Evolutionary conservation across 805 yeast species (phyloP).

Genomic region (Monosporozyma aerobia): DNA sequence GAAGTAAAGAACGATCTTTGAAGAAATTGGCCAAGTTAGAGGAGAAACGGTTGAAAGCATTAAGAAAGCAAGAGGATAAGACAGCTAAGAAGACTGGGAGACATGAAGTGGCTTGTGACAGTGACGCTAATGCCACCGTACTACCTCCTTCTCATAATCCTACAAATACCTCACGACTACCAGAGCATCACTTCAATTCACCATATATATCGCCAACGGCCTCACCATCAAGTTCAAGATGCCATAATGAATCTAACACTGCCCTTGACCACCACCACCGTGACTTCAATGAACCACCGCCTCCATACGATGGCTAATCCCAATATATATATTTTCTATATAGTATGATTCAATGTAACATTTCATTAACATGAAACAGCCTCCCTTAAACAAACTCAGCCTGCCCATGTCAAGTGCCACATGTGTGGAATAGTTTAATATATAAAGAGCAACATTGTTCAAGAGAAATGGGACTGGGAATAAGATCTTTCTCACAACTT

Average conservation of each 20-base stretch:
- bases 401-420: too few species aligned
- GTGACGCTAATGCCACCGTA: neutral
- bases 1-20: neutral
- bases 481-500: too few species aligned
- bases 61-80: neutral
- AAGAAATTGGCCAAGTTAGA: neutral
- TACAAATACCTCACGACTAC: neutral
- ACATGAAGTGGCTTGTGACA: neutral
- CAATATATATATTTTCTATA: neutral
- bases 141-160: neutral
- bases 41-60: neutral
- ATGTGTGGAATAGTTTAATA: neutral
- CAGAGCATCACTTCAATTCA: neutral
- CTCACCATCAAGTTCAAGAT: neutral
- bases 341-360: neutral
- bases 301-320: neutral
- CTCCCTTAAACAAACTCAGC: too few species aligned
- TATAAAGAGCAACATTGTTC: neutral
- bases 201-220: neutral
- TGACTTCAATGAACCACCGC: neutral
- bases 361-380: neutral
- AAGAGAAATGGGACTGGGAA: too few species aligned
- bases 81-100: neutral
- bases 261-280: neutral
- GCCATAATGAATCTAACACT: neutral